These are phyloP conservation scores for Carex scoparia DNA, from an alignment of 176 grass and related monocot species.

Conservation along the genomic window DNA sequence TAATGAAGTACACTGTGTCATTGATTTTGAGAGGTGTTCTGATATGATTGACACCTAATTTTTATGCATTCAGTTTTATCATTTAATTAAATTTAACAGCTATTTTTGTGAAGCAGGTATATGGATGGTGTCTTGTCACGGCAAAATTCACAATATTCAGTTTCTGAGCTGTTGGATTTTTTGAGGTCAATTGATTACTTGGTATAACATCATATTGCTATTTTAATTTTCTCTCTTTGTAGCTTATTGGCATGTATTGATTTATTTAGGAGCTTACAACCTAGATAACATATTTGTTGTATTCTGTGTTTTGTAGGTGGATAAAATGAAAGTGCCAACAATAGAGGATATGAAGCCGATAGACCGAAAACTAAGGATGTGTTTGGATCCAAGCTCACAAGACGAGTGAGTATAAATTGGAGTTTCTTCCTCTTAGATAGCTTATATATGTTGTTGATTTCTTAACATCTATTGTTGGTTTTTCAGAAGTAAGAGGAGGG, in stretches of 20 bases:
- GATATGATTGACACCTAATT: neutral
- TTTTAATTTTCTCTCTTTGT: neutral
- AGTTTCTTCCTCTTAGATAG: no score
- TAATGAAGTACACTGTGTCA: conserved; percentile 48
- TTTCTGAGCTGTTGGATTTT: conserved; percentile 49
- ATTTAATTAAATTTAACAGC: conserved; percentile 9
- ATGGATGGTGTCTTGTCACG: conserved; percentile 59
- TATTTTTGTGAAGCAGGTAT: conserved; percentile 55
- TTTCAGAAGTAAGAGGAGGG: conserved; percentile 22
- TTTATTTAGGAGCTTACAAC: neutral
- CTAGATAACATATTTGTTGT: neutral
- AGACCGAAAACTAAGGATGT: conserved; percentile 17
- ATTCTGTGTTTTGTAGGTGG: conserved; percentile 8
- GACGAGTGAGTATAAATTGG: conserved; percentile 23
- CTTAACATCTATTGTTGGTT: neutral
- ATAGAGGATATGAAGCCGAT: conserved; percentile 30
- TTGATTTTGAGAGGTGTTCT: conserved; percentile 82
- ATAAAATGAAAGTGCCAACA: conserved; percentile 20
- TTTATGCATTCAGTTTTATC: conserved; percentile 14
- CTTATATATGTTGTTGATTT: neutral
- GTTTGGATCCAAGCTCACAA: conserved; percentile 22
- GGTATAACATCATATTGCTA: conserved; percentile 37
- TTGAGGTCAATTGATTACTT: conserved; percentile 52
- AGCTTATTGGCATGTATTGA: neutral
- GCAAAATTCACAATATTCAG: conserved; percentile 40